Base-by-base conservation (phyloP, 306 rosid species). In the Quercus bicolor region DNA sequence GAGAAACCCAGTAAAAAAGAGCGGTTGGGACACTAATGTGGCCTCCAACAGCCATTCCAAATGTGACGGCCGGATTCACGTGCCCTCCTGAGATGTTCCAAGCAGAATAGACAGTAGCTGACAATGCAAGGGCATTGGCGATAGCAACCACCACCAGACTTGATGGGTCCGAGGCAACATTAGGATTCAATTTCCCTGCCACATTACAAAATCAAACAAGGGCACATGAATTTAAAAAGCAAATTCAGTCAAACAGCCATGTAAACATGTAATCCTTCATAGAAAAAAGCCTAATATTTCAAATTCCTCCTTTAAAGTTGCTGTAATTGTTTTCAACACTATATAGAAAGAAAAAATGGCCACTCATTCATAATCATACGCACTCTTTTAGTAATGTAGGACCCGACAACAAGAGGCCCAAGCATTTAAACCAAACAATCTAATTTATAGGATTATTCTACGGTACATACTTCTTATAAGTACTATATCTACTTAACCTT, bases 61-160 rank as follows among this genome's bases (percentile, higher is more conserved):
- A 95, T 0, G 98, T 95, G 73, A 95, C 97, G 0, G 97, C 98
- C 6, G 96, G 98, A 51, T 92, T 95, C 19, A 88, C 92, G 6
- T 95, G 98, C 54, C 98, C 98, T 0, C 98, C 97, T 0, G 98
- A 91, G 76, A 85, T 59, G 56, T 85, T 91, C 85, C 87, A 84
- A 0, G 97, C 84, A 0, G 86, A 75, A 37, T 84, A 92, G 73
- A 92, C 80, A 0, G 85, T 91, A 0, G 93, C 82, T 0, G 97
- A 80, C 69, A 95, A 53, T 2, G 91, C 96, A 28, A 92, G 86
- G 19, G 84, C 87, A 54, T 87, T 92, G 79, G 91, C 81, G 0
- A 89, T 64, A 6, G 91, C 94, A 14, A 76, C 87, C 77, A 82
- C 87, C n/a, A 85, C 82, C 76, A 95, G 61, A 77, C 90, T 87